phyloP scores from a whole-genome alignment of 768 basidiomycete genomes.

The Sarcodon aspratus region DNA sequence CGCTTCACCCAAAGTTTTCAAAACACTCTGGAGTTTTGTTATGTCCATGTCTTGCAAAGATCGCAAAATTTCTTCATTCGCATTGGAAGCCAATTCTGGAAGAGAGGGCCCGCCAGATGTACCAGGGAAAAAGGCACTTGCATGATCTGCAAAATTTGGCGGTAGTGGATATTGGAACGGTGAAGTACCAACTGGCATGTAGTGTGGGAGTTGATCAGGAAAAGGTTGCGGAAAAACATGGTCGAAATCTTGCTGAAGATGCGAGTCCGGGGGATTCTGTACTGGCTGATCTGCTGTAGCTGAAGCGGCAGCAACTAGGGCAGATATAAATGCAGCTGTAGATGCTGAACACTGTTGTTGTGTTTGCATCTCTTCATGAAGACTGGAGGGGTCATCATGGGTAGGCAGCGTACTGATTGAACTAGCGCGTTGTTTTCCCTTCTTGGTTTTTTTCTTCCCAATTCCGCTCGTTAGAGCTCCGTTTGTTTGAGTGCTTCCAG shows the following conservation, averaged over 20 bases:
- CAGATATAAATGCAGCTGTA: constrained; percentile 47
- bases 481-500: constrained; percentile 5
- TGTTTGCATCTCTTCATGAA: neutral
- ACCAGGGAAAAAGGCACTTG: constrained; percentile 16
- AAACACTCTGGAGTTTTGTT: constrained; percentile 54
- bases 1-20: constrained; percentile 55
- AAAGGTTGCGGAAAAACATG: constrained; percentile 10
- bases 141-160: constrained; percentile 10
- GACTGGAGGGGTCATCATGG: constrained; percentile 1
- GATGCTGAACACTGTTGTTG: no score
- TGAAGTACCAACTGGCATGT: constrained; percentile 14
- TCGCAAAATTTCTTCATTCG: constrained; percentile 66
- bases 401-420: neutral
- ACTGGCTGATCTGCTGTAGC: constrained; percentile 24
- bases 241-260: constrained; percentile 9
- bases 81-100: constrained; percentile 31
- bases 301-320: constrained; percentile 56
- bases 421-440: constrained; percentile 23
- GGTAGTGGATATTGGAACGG: constrained; percentile 12
- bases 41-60: constrained; percentile 65
- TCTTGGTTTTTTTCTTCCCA: constrained; percentile 21
- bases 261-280: constrained; percentile 6
- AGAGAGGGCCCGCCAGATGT: constrained; percentile 6
- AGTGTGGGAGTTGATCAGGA: constrained; percentile 14
- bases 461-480: constrained; percentile 20